phyloP scores from a whole-genome alignment of 1,284 basidiomycete species.

The Marasmius sp. region DNA sequence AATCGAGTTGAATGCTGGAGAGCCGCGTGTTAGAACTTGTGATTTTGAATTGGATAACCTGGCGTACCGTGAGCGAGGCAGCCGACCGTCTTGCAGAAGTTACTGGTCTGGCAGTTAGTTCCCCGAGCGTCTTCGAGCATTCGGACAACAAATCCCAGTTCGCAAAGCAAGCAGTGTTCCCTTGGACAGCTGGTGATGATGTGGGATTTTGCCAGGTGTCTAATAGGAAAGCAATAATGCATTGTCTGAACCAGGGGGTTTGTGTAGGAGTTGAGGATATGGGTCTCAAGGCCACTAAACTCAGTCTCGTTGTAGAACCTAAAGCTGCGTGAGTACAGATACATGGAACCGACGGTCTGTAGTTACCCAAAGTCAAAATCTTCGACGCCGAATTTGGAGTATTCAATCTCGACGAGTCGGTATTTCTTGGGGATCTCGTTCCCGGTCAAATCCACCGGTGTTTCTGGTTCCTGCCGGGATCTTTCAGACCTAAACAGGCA shows the following conservation, averaged over 20 bases:
- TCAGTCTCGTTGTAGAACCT: constrained; percentile 92
- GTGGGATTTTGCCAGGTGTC: constrained; percentile 86
- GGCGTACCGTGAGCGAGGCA: constrained; percentile 71
- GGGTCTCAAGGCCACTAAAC: constrained; percentile 93
- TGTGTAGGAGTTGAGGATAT: constrained; percentile 97
- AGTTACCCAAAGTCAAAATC: constrained; percentile 96
- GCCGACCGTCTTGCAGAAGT: constrained; percentile 93
- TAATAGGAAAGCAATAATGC: constrained; percentile 81
- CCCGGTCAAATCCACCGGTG: constrained; percentile 46
- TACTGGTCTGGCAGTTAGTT: constrained; percentile 94
- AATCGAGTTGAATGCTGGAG: constrained; percentile 69
- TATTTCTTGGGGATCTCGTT: constrained; percentile 83
- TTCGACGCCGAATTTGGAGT: constrained; percentile 98
- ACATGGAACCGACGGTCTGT: background rate
- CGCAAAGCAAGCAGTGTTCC: constrained; percentile 93
- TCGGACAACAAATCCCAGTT: constrained; percentile 91
- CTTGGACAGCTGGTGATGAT: constrained; percentile 84
- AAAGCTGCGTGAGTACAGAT: constrained; percentile 1
- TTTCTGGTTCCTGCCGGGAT: constrained; percentile 46
- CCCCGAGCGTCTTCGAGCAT: constrained; percentile 97
- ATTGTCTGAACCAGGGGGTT: constrained; percentile 91
- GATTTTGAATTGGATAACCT: background rate
- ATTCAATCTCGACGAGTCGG: constrained; percentile 94
- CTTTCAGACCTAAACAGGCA: background rate
- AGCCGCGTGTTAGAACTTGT: background rate